phyloP scores from a whole-genome alignment of 1,139 yeast species.

The Suhomyces atakaporum region DNA sequence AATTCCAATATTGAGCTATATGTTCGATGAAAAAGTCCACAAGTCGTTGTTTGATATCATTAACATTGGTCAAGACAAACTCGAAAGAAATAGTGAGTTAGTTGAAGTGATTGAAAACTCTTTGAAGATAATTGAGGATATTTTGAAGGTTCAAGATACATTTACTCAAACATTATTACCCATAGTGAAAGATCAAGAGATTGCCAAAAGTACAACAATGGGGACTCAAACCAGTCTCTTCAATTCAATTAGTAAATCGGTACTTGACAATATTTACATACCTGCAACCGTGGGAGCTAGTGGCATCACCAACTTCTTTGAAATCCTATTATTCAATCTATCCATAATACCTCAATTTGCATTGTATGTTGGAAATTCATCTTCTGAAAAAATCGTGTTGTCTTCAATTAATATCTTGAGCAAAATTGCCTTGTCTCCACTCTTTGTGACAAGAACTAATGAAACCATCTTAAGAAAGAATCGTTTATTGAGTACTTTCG shows the following conservation, averaged over 20 bases:
- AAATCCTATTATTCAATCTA: slow-evolving; percentile 68
- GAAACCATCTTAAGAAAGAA: slow-evolving; percentile 53
- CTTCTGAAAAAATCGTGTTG: slow-evolving; percentile 47
- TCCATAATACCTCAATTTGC: slow-evolving; percentile 71
- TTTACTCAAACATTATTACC: slow-evolving; percentile 32
- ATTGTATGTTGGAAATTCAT: slow-evolving; percentile 63
- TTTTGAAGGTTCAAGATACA: slow-evolving; percentile 56
- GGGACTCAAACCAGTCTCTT: slow-evolving; percentile 9
- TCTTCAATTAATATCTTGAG: slow-evolving; percentile 55
- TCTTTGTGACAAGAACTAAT: slow-evolving; percentile 42
- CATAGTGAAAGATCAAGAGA: slow-evolving; percentile 25
- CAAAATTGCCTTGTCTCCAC: slow-evolving; percentile 51
- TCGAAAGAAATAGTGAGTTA: slow-evolving; percentile 37
- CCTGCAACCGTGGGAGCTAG: slow-evolving; percentile 60
- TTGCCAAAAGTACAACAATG: neutral
- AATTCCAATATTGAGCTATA: slow-evolving; percentile 58
- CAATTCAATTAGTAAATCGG: slow-evolving; percentile 26
- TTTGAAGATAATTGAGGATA: slow-evolving; percentile 48
- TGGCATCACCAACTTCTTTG: slow-evolving; percentile 66
- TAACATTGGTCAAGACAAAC: slow-evolving; percentile 53
- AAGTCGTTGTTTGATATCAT: slow-evolving; percentile 57
- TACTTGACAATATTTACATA: slow-evolving; percentile 51
- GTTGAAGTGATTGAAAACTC: slow-evolving; percentile 25
- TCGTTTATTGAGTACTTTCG: slow-evolving; percentile 70
- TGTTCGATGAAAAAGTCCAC: slow-evolving; percentile 62